Base-by-base conservation (phyloP, 148 eudicot species). In the Rhododendron henanense region DNA sequence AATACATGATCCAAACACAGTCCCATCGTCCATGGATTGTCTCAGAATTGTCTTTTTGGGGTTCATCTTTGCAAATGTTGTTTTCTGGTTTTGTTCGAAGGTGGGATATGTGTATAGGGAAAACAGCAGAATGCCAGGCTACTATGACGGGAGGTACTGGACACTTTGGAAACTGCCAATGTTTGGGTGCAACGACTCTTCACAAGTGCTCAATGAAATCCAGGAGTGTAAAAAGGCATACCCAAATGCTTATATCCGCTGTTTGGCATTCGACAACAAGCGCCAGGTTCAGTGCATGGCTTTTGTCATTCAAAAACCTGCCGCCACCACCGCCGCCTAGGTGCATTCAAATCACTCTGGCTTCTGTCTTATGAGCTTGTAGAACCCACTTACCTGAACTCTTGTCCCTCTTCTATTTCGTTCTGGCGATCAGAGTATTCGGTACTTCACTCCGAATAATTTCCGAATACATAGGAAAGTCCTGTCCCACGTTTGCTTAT, bases 131-230 rank as follows among this genome's bases (percentile, higher is more conserved):
- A 86, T 87, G 9, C 92, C 92, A 37, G 86, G 87, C 1, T 90
- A 90, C 87, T 90, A 90, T 67, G 92, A 90, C 41, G 92, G 92
- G 79, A 88, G 91, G 73, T 90, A 90, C 76, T 90, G 91, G 91
- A 90, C 91, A 67, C 81, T 90, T 51, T 90, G 91, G 91, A 90
- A 90, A 85, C 85, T 88, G 86, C 93, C 93, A 10, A 90, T 92
- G 92, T 92, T 88, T 85, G 92, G 93, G 0, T 90, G 91, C 87
- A 90, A 82, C 9, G 92, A 90, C 79, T 25, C 92, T 5, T 67
- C 90, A 63, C 93, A 90, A 80, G 92, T 92, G 41, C 81, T 90
- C 14, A 78, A 87, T 16, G 92, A 92, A 83, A 84, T 92, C 78
- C 51, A 89, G 10, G 93, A 90, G 79, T 86, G 89, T 89, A 90